Evolutionary conservation across 306 rosid species (phyloP).

Genomic region (Elaeagnus macrophylla): DNA sequence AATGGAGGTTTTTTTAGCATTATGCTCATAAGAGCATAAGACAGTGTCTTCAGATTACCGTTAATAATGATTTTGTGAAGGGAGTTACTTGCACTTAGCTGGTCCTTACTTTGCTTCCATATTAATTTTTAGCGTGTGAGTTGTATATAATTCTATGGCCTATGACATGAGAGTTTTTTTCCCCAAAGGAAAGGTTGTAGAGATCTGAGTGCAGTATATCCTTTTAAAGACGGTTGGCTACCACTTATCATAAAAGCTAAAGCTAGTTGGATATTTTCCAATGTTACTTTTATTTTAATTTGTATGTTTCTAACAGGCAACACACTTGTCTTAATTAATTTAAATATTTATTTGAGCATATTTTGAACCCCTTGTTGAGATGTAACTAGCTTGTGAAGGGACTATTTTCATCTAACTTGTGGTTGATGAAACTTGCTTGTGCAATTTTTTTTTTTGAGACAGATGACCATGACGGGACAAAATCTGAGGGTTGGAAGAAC

Average conservation of each 20-base stretch:
- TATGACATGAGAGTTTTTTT: too few relatives aligned
- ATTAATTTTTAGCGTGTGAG: too few relatives aligned
- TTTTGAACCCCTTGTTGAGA: neutral
- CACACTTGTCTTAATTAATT: neutral
- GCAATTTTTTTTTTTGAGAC: conserved; percentile 7
- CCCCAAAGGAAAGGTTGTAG: too few relatives aligned
- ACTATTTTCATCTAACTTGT: neutral
- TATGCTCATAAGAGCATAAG: too few relatives aligned
- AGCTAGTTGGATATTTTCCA: neutral
- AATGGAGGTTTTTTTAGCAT: too few relatives aligned
- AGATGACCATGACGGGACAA: conserved; percentile 36
- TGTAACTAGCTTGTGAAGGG: neutral
- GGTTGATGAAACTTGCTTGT: neutral
- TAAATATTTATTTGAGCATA: neutral
- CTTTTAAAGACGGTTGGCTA: too few relatives aligned
- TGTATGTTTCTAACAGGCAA: neutral
- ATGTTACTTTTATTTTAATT: neutral
- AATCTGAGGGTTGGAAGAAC: conserved; percentile 11
- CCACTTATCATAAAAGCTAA: neutral
- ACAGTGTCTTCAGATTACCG: too few relatives aligned
- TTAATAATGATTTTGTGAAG: too few relatives aligned
- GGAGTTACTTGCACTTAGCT: too few relatives aligned
- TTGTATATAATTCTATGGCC: too few relatives aligned
- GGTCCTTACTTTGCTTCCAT: too few relatives aligned
- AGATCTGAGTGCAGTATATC: too few relatives aligned